These are phyloP conservation scores for Gonium pectorale DNA, from an alignment of 139 green algal species.

Conservation along the genomic window DNA sequence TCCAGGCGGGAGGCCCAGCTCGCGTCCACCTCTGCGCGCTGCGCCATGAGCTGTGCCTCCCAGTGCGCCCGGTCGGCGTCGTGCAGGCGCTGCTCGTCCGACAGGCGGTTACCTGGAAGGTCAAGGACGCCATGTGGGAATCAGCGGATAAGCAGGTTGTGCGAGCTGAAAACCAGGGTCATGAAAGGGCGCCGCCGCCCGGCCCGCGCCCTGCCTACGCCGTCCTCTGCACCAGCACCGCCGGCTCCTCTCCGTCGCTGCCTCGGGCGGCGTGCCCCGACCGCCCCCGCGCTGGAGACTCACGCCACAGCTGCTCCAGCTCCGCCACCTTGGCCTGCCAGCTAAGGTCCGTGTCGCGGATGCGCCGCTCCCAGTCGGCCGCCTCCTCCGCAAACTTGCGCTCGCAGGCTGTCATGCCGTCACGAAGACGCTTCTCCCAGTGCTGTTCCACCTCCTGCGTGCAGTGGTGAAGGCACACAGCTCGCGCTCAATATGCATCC, in stretches of 20 bases:
- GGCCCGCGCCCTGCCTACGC: too few species aligned
- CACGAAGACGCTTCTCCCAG: conserved; percentile 59
- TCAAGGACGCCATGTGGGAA: too few species aligned
- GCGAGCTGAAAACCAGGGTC: too few species aligned
- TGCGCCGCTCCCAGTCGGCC: conserved; percentile 48
- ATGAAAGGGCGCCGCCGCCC: too few species aligned
- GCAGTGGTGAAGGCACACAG: not conserved
- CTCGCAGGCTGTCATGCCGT: conserved; percentile 56
- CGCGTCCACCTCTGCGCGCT: conserved; percentile 32
- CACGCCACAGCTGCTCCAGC: conserved; percentile 49
- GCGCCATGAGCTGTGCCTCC: conserved; percentile 34
- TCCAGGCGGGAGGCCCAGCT: conserved; percentile 24
- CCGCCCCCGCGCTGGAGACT: conserved; percentile 10
- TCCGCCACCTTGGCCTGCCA: conserved; percentile 56
- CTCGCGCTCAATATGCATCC: not conserved
- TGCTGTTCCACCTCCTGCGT: conserved; percentile 52
- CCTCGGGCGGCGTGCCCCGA: too few species aligned
- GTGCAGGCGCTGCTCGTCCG: conserved; percentile 38
- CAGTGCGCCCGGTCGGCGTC: conserved; percentile 25
- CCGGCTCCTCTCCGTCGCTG: too few species aligned
- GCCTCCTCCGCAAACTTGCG: conserved; percentile 56
- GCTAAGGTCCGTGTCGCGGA: conserved; percentile 43
- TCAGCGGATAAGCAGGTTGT: too few species aligned
- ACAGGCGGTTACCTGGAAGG: conserved; percentile 1
- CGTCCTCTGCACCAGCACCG: too few species aligned